phyloP scores from a whole-genome alignment of 306 rosid species.

The Carpinus fangiana region DNA sequence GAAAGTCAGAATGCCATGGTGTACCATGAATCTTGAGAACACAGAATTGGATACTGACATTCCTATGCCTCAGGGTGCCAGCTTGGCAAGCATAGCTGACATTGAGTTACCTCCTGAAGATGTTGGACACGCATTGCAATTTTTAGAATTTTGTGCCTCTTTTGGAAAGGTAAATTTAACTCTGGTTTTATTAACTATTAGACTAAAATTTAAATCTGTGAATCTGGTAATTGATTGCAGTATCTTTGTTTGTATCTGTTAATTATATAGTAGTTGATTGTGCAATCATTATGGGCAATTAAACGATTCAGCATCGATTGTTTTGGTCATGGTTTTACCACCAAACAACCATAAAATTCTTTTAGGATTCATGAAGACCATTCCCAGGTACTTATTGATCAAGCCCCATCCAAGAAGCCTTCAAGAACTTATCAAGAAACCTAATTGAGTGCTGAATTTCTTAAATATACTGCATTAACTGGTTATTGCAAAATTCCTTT shows the following conservation, averaged over 20 bases:
- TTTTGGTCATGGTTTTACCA: no score
- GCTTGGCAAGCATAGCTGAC: slow-evolving; percentile 43
- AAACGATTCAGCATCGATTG: not conserved
- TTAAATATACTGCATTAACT: no score
- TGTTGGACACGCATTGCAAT: slow-evolving; percentile 74
- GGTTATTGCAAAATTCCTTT: no score
- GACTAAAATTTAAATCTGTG: not conserved
- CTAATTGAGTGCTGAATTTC: no score
- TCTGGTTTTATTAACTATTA: not conserved
- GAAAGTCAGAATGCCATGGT: slow-evolving; percentile 4
- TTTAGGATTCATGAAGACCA: no score
- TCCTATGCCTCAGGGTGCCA: slow-evolving; percentile 53
- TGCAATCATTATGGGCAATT: not conserved
- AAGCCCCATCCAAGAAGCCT: no score
- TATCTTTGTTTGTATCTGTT: slow-evolving; percentile 1
- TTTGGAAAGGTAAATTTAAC: slow-evolving; percentile 66
- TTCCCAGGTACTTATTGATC: no score
- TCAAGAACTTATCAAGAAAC: no score
- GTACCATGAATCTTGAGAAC: slow-evolving; percentile 11
- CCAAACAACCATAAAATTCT: no score
- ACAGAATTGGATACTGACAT: slow-evolving; percentile 19
- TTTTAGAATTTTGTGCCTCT: slow-evolving; percentile 67
- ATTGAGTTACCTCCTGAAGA: slow-evolving; percentile 55
- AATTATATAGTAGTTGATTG: not conserved
- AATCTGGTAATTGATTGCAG: not conserved